phyloP scores from a whole-genome alignment of 2,329 filamentous ascomycete species.

The Trichoderma asperellum region DNA sequence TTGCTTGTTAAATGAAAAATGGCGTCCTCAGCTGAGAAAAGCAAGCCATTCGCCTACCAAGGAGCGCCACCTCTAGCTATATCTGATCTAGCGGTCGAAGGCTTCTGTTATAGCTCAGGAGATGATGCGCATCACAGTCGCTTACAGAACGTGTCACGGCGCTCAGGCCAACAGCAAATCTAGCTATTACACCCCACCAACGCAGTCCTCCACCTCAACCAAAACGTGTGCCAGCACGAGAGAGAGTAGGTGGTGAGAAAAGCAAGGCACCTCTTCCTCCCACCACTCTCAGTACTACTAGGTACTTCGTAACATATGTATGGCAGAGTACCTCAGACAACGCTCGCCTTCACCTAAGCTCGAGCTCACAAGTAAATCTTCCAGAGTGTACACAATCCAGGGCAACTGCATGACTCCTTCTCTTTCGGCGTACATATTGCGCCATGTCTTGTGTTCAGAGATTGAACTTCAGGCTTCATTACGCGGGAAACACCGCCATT shows the following conservation, averaged over 20 bases:
- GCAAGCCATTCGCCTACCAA: slow-evolving; percentile 5
- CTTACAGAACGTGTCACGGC: slow-evolving; percentile 10
- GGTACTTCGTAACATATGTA: background rate
- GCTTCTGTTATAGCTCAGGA: background rate
- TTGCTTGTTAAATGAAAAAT: background rate
- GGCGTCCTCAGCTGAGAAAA: slow-evolving; percentile 22
- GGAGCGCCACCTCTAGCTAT: slow-evolving; percentile 15
- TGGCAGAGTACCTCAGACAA: background rate
- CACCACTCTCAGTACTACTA: background rate
- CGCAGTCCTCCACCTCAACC: background rate
- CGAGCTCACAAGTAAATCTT: background rate
- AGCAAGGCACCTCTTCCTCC: background rate
- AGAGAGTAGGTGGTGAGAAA: background rate
- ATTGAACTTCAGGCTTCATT: background rate
- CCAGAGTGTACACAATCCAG: background rate
- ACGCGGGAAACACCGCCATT: background rate
- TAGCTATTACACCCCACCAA: slow-evolving; percentile 1
- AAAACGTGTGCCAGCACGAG: background rate
- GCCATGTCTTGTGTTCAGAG: background rate
- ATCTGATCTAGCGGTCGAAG: slow-evolving; percentile 1
- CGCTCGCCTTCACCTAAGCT: background rate
- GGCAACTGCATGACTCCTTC: background rate
- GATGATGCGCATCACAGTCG: slow-evolving; percentile 13
- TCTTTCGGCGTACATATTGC: background rate
- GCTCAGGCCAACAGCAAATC: slow-evolving; percentile 7